Conservation (phyloP, 352 stramenopile genomes). For the Globisporangium okanoganense region DNA sequence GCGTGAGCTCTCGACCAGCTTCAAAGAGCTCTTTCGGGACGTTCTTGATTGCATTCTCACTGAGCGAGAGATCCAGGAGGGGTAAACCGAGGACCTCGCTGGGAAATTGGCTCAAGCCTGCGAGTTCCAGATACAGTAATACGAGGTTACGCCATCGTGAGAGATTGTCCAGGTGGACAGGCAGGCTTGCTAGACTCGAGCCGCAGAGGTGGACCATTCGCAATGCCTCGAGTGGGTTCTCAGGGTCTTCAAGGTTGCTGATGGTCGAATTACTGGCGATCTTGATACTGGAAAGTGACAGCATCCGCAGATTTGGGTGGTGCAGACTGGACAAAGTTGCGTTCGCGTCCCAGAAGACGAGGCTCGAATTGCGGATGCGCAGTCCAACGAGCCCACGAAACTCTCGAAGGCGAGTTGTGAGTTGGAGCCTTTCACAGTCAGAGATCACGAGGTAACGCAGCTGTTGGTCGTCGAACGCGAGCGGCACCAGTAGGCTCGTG, state of each 20-base stretch:
- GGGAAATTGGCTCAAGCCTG: not conserved
- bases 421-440: not conserved
- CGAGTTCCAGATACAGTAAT: constrained; percentile 4
- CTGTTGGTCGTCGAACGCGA: not conserved
- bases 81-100: not conserved
- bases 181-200: not conserved
- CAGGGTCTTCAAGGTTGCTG: not conserved
- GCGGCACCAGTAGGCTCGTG: not conserved
- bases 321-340: not conserved
- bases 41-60: not conserved
- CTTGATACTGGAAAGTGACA: not conserved
- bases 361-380: not conserved
- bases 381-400: constrained; percentile 6
- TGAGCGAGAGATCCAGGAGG: constrained; percentile 1
- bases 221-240: not conserved
- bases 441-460: constrained; percentile 8
- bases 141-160: not conserved
- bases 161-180: not conserved
- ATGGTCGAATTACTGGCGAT: not conserved
- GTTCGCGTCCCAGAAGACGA: not conserved
- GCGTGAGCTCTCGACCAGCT: not conserved
- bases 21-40: constrained; percentile 8
- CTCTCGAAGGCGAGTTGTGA: constrained; percentile 3
- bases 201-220: not conserved
- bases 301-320: not conserved